Percentiles rank a stretch among this genome's conserved stretches.
phyloP scores from a whole-genome alignment of 2,329 filamentous ascomycete genomes.

The Ceratocystis diversiconidia region DNA sequence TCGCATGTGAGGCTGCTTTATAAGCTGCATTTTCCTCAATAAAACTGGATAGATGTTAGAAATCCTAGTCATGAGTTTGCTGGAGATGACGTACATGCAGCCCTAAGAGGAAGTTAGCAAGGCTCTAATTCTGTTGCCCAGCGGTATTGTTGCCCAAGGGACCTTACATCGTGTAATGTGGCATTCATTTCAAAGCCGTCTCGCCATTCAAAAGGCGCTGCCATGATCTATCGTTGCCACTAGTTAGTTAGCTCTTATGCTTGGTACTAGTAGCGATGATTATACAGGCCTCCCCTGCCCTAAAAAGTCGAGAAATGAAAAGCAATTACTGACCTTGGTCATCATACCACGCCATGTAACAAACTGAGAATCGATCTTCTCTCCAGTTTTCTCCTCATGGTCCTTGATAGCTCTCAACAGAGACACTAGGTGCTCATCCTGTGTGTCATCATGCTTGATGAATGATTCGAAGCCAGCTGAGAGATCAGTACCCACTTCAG shows the following conservation, averaged over 20 bases:
- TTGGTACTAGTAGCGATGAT: background rate
- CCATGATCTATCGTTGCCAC: slow-evolving; percentile 54
- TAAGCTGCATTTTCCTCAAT: slow-evolving; percentile 79
- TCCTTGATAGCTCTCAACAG: slow-evolving; percentile 61
- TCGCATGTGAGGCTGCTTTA: slow-evolving; percentile 47
- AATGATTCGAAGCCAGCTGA: slow-evolving; percentile 72
- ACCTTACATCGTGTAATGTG: slow-evolving; percentile 64
- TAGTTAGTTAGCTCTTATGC: background rate
- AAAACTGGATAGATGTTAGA: slow-evolving; percentile 41
- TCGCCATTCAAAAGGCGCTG: slow-evolving; percentile 63
- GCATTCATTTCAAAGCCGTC: slow-evolving; percentile 95
- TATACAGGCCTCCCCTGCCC: too few species aligned
- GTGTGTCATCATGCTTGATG: slow-evolving; percentile 63
- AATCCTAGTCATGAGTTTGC: background rate
- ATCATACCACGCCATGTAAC: slow-evolving; percentile 97
- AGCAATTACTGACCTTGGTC: slow-evolving; percentile 55
- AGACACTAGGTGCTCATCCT: slow-evolving; percentile 78
- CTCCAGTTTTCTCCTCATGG: slow-evolving; percentile 53
- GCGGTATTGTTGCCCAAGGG: too few species aligned
- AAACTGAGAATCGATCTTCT: slow-evolving; percentile 59
- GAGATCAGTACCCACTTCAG: slow-evolving; percentile 54
- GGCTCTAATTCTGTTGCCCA: background rate
- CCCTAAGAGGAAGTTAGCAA: slow-evolving; percentile 26
- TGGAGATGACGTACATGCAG: slow-evolving; percentile 35
- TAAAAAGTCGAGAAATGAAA: background rate